A percentile compares a stretch with the other conserved stretches of the same genome.
These are phyloP conservation scores for Geotrichum australiense DNA, from an alignment of 1,139 yeast genomes.

Conservation along the genomic window DNA sequence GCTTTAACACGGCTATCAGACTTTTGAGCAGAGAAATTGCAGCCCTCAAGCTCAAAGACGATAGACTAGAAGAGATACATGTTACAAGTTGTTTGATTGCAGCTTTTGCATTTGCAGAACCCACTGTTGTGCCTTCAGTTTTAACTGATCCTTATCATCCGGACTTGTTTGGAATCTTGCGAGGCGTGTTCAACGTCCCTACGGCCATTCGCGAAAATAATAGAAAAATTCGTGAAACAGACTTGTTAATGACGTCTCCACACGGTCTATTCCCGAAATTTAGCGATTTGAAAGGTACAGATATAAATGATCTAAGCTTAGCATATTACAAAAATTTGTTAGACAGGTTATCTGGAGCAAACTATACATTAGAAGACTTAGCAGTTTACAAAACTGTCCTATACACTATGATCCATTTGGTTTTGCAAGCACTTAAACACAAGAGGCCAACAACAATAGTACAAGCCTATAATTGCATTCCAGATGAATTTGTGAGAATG, in stretches of 20 bases:
- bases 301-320: neutral
- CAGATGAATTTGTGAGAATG: slow-evolving; percentile 11
- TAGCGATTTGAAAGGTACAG: slow-evolving; percentile 4
- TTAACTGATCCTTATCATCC: slow-evolving; percentile 8
- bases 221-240: neutral
- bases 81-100: slow-evolving; percentile 12
- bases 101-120: slow-evolving; percentile 13
- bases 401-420: slow-evolving; percentile 10
- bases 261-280: slow-evolving; percentile 4
- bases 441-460: slow-evolving; percentile 7
- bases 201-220: neutral
- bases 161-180: slow-evolving; percentile 14
- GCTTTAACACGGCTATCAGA: slow-evolving; percentile 5
- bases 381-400: slow-evolving; percentile 8
- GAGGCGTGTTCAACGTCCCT: slow-evolving; percentile 11
- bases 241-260: neutral
- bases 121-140: slow-evolving; percentile 9
- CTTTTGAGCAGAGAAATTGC: slow-evolving; percentile 7
- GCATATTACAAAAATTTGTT: slow-evolving; percentile 5
- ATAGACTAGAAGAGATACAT: slow-evolving; percentile 9
- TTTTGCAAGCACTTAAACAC: neutral
- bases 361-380: slow-evolving; percentile 5
- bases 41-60: neutral
- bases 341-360: slow-evolving; percentile 1
- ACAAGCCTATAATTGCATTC: slow-evolving; percentile 6